phyloP scores from a whole-genome alignment of 1,284 basidiomycete species.

The Tilletia setariae region DNA sequence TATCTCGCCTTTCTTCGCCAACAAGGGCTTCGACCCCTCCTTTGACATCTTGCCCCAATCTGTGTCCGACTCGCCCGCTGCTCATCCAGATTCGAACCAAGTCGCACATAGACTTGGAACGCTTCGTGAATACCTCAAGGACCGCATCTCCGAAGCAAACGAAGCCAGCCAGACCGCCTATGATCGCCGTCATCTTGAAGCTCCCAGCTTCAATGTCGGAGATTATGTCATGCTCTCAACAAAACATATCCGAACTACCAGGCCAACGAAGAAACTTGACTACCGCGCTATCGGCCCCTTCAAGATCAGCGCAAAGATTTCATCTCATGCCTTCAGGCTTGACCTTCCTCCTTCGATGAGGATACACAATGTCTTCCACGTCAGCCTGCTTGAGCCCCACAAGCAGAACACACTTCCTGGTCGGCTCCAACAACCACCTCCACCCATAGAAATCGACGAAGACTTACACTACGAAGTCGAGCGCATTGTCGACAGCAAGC shows the following conservation, averaged over 20 bases:
- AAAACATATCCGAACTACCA: neutral
- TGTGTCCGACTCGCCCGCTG: neutral
- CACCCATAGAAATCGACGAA: neutral
- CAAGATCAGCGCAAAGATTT: too few relatives aligned
- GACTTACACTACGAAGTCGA: slow-evolving; percentile 4
- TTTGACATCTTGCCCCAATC: neutral
- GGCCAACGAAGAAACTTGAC: slow-evolving; percentile 8
- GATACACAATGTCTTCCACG: slow-evolving; percentile 20
- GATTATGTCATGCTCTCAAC: slow-evolving; percentile 12
- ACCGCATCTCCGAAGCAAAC: neutral
- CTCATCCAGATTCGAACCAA: neutral
- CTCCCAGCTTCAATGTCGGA: slow-evolving; percentile 11
- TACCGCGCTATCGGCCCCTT: slow-evolving; percentile 16
- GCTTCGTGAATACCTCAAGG: neutral
- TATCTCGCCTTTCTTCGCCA: slow-evolving; percentile 14
- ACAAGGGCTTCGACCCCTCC: slow-evolving; percentile 11
- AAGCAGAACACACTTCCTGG: neutral
- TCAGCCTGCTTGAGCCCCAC: too few relatives aligned
- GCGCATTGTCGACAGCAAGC: slow-evolving; percentile 4
- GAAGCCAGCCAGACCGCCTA: neutral
- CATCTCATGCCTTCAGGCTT: neutral
- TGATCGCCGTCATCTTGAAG: neutral
- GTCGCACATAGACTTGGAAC: neutral
- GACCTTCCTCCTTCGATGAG: slow-evolving; percentile 4
- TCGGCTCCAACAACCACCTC: slow-evolving; percentile 5